These are phyloP conservation scores for Globisporangium emineosum DNA, from an alignment of 352 stramenopile genomes.

Conservation along the genomic window DNA sequence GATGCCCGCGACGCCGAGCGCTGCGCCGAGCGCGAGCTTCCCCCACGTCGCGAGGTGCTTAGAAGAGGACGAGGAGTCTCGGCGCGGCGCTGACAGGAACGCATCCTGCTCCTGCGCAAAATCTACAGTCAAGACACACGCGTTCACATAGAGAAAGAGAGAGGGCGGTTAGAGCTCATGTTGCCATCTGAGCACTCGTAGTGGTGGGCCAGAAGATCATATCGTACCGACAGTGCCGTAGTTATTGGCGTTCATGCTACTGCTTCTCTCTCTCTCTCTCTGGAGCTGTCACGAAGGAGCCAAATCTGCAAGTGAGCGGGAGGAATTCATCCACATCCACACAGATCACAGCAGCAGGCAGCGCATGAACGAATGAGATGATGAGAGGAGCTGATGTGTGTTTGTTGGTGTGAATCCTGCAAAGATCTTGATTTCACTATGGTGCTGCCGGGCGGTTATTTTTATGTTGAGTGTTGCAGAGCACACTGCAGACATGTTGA, in stretches of 20 bases:
- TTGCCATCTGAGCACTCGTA: background rate
- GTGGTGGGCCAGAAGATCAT: background rate
- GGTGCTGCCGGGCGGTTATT: background rate
- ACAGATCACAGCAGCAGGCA: background rate
- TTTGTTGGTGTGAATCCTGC: no score
- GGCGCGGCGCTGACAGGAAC: slow-evolving; percentile 13
- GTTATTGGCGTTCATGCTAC: slow-evolving; percentile 14
- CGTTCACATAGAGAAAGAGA: background rate
- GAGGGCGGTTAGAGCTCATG: background rate
- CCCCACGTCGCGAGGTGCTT: slow-evolving; percentile 21
- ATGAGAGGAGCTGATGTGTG: slow-evolving; percentile 3
- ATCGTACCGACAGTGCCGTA: slow-evolving; percentile 13
- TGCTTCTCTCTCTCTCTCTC: background rate
- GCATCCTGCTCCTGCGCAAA: slow-evolving; percentile 24
- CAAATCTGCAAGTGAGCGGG: slow-evolving; percentile 2
- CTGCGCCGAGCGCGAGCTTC: slow-evolving; percentile 31
- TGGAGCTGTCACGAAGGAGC: background rate
- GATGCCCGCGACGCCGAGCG: slow-evolving; percentile 28
- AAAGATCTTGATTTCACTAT: no score
- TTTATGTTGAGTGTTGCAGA: background rate
- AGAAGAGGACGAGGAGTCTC: background rate
- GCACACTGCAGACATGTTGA: background rate
- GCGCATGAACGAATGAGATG: background rate
- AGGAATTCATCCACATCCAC: background rate
- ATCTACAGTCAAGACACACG: slow-evolving; percentile 4